Base-by-base conservation (phyloP, 1,284 basidiomycete species). In the Cryptococcus sp. region DNA sequence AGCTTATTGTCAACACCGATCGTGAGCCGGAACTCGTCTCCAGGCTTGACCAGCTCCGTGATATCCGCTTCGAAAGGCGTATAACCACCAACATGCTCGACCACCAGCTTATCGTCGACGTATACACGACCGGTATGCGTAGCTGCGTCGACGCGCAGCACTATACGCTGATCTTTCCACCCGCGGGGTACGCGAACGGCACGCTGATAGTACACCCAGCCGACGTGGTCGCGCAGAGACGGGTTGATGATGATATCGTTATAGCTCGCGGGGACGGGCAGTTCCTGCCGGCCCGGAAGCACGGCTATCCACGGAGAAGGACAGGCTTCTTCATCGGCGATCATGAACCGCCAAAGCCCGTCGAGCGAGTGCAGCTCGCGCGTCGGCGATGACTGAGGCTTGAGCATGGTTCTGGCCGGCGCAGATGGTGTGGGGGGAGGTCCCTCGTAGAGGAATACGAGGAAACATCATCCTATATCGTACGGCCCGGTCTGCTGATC, bases 241-340 rank as follows among this genome's bases (percentile, higher is more conserved):
- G 68, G 65, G 56, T 65, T 56, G 60, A 75, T 61, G 66, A 71
- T 67, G 57, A 67, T 61, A 50, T 69, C 67, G 58, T 69, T 69
- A 60, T 69, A 69, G 15, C 65, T 67, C 5, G 67, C 67, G 19
- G 67, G 67, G 10, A 69, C 67, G 7, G 67, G 65, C 47, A 65
- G 67, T 52, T 69, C 65, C 30, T 58, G 61, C 22, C 23, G 20
- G 8, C 61, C 61, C 15, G 61, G 61, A 6, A 63, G 50, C 17
- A 20, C 45, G n/a, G 54, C n/a, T n/a, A 13, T 23, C 61, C 61
- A 63, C 27, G 61, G 61, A 13, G 27, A 7, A 6, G 45, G 22
- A 39, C 52, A 27, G 19, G 25, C 39, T 23, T 17, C 20, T 15
- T 51, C 35, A 42, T 63, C 58, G 6, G 52, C 50, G 6, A 50